These are phyloP conservation scores for Apophysomyces elegans DNA, from an alignment of 371 early-diverging fungal species.

Conservation along the genomic window DNA sequence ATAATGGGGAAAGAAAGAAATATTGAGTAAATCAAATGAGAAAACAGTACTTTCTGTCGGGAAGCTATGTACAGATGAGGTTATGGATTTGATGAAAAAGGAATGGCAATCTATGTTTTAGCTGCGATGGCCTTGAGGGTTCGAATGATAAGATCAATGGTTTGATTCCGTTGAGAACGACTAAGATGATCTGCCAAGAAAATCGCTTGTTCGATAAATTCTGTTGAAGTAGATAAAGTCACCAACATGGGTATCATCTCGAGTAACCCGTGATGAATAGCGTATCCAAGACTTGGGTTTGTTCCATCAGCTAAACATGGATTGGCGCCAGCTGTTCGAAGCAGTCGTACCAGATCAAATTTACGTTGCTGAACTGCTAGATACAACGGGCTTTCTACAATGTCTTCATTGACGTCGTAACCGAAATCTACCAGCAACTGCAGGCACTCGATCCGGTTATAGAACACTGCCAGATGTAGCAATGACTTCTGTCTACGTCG, in stretches of 20 bases:
- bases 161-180: neutral
- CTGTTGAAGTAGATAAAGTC: slow-evolving; percentile 34
- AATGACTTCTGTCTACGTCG: neutral
- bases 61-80: neutral
- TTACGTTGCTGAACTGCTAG: slow-evolving; percentile 51
- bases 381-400: slow-evolving; percentile 28
- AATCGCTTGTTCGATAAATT: slow-evolving; percentile 35
- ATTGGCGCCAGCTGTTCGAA: slow-evolving; percentile 27
- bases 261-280: slow-evolving; percentile 45
- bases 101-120: neutral
- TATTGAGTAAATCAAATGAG: no score
- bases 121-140: neutral
- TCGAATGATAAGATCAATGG: neutral
- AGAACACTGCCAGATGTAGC: slow-evolving; percentile 13
- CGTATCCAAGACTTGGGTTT: slow-evolving; percentile 44
- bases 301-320: slow-evolving; percentile 32
- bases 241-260: slow-evolving; percentile 45
- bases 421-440: slow-evolving; percentile 19
- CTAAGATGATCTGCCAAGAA: slow-evolving; percentile 18
- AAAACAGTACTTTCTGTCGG: no score
- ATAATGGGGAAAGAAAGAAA: no score
- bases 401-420: slow-evolving; percentile 22
- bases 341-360: slow-evolving; percentile 43
- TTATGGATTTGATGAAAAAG: neutral
- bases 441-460: slow-evolving; percentile 41